Evolutionary conservation across 495 filamentous ascomycete genomes (phyloP), one percentile per base, ranked within the genome.

Genomic region (Eremomyces bilateralis): DNA sequence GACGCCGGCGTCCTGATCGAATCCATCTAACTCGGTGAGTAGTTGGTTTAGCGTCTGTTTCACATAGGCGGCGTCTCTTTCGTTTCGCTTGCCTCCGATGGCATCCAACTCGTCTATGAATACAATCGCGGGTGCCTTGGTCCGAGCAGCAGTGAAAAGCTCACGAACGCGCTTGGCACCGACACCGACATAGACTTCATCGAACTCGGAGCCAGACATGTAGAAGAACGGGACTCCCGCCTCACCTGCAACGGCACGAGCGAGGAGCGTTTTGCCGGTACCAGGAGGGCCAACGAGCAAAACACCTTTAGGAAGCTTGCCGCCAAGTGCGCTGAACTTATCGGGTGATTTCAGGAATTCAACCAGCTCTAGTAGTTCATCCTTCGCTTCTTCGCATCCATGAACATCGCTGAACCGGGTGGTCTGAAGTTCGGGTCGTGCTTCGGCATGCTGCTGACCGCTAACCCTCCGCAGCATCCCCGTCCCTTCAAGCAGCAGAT

Each of bases 91-190:
- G 21, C 81, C 81, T 44, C 88, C 88, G 43, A 97, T 85, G 20
- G 88, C 88, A 57, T 97, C 88, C 29, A 97, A 57, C 51, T 97
- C 88, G 51, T 97, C 88, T 42, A 97, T 97, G 59, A 97, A 97
- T 36, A 97, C 78, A 54, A 97, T 97, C 13, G 88, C 78, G 13
- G 88, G 88, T 2, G 85, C 69, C 54, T 95, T 97, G 18, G 63
- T 57, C 44, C 85, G 82, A 32, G 88, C 88, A 31, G 76, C 70
- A 32, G 59, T 61, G 58, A 97, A 97, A n/a, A 97, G 68, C 37
- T 97, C 88, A 30, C 88, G 80, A 29, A 97, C 88, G 49, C 88
- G 80, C 61, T 95, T 95, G 31, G 88, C 88, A 45, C 88, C 88
- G 35, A 97, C 90, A 45, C 88, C 88, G 17, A 97, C 90, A 47